phyloP scores from a whole-genome alignment of 2,329 filamentous ascomycete genomes.

The Knoxdaviesia proteae region DNA sequence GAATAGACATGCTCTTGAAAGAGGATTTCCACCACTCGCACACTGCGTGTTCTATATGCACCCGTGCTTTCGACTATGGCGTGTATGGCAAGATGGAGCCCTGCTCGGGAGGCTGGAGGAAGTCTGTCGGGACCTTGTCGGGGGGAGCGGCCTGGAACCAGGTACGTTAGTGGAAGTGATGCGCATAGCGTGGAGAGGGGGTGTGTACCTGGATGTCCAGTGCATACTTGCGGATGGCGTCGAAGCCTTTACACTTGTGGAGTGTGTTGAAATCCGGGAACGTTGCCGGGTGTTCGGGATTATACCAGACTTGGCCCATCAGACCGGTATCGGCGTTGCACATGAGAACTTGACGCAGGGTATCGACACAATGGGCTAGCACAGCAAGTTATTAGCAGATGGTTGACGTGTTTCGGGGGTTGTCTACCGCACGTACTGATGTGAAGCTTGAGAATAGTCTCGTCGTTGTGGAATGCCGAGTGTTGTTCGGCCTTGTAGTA shows the following conservation, averaged over 20 bases:
- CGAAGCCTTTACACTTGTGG: conserved; percentile 37
- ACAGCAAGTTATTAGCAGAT: conserved; percentile 2
- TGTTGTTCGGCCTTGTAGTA: conserved; percentile 29
- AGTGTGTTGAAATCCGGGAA: conserved; percentile 42
- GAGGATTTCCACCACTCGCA: too few relatives aligned
- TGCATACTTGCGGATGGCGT: conserved; percentile 30
- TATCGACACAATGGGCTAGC: conserved; percentile 38
- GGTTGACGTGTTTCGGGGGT: not conserved
- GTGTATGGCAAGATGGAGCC: too few relatives aligned
- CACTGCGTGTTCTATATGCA: too few relatives aligned
- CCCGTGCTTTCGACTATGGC: too few relatives aligned
- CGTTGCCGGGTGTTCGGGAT: conserved; percentile 19
- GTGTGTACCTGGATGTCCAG: conserved; percentile 22
- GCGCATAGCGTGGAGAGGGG: too few relatives aligned
- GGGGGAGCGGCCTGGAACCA: too few relatives aligned
- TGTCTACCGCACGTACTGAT: conserved; percentile 19
- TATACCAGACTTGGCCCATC: conserved; percentile 39
- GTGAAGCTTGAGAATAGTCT: conserved; percentile 31
- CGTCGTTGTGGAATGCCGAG: conserved; percentile 34
- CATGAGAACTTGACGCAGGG: conserved; percentile 40
- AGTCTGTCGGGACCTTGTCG: too few relatives aligned
- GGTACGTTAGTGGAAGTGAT: too few relatives aligned
- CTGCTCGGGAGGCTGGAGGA: too few relatives aligned
- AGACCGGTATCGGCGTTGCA: conserved; percentile 39
- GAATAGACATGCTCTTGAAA: too few relatives aligned